Evolutionary conservation across 2,329 filamentous ascomycete species (phyloP).

Genomic region (Anisogramma anomala): DNA sequence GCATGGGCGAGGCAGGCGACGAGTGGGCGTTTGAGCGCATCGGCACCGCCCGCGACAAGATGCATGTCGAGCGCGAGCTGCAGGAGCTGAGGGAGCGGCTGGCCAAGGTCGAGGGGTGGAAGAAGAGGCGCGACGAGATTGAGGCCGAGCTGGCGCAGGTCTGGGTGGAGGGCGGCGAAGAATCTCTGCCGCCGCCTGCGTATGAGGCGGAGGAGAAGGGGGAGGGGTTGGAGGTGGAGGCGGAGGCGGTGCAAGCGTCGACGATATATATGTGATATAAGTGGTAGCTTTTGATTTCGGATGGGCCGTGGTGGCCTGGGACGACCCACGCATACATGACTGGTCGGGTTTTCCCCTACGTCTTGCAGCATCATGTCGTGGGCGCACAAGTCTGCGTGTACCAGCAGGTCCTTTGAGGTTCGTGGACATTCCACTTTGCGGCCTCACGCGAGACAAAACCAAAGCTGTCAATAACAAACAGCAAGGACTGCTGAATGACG

Average conservation of each 20-base stretch:
- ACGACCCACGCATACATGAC: too few relatives aligned
- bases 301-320: too few relatives aligned
- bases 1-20: slow-evolving; percentile 66
- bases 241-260: neutral
- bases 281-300: too few relatives aligned
- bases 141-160: slow-evolving; percentile 64
- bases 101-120: slow-evolving; percentile 74
- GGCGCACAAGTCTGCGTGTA: too few relatives aligned
- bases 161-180: slow-evolving; percentile 43
- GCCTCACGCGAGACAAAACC: too few relatives aligned
- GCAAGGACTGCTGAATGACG: too few relatives aligned
- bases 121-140: slow-evolving; percentile 65
- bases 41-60: slow-evolving; percentile 85
- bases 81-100: slow-evolving; percentile 72
- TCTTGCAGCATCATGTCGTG: too few relatives aligned
- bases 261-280: too few relatives aligned
- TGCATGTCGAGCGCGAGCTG: slow-evolving; percentile 83
- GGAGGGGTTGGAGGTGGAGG: neutral
- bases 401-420: too few relatives aligned
- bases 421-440: too few relatives aligned
- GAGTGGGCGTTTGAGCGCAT: slow-evolving; percentile 92
- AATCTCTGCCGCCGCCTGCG: slow-evolving; percentile 33
- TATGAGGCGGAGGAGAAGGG: slow-evolving; percentile 25
- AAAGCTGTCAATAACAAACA: too few relatives aligned
- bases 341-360: too few relatives aligned